These are phyloP conservation scores for Cyclotella cryptica DNA, from an alignment of 108 stramenopile species.

Conservation along the genomic window DNA sequence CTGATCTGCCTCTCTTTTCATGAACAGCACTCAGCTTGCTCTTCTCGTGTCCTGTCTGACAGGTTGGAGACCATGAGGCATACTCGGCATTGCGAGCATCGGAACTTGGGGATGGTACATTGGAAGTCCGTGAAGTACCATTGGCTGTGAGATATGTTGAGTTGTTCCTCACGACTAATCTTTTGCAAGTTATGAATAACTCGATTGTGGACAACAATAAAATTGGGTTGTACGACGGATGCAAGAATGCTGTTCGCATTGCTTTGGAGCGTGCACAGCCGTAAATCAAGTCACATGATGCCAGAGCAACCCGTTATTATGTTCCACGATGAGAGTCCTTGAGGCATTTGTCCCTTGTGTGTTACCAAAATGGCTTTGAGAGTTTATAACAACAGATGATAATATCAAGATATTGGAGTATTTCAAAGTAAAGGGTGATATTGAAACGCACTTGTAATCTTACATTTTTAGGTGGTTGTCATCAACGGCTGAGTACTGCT, in stretches of 20 bases:
- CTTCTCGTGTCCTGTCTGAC: background rate
- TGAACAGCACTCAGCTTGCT: background rate
- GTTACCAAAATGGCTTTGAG: no score
- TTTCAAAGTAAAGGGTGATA: no score
- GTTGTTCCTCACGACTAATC: slow-evolving; percentile 70
- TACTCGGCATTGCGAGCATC: slow-evolving; percentile 87
- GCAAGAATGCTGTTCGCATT: slow-evolving; percentile 80
- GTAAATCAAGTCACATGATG: no score
- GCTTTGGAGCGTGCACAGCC: slow-evolving; percentile 53
- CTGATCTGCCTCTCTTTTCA: background rate
- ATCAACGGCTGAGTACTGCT: no score
- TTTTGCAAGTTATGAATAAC: slow-evolving; percentile 80
- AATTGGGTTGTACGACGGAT: slow-evolving; percentile 85
- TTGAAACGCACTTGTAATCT: no score
- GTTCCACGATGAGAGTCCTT: no score
- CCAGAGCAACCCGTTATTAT: no score
- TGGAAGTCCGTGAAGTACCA: slow-evolving; percentile 82
- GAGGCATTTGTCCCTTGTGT: no score
- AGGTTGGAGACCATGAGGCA: slow-evolving; percentile 80
- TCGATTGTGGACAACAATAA: slow-evolving; percentile 75
- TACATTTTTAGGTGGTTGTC: no score
- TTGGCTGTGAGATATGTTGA: slow-evolving; percentile 76
- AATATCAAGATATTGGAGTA: no score
- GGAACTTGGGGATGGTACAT: slow-evolving; percentile 88
- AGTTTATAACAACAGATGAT: no score